These are phyloP conservation scores for Botryotinia globosa DNA, from an alignment of 2,329 filamentous ascomycete genomes.

Conservation along the genomic window DNA sequence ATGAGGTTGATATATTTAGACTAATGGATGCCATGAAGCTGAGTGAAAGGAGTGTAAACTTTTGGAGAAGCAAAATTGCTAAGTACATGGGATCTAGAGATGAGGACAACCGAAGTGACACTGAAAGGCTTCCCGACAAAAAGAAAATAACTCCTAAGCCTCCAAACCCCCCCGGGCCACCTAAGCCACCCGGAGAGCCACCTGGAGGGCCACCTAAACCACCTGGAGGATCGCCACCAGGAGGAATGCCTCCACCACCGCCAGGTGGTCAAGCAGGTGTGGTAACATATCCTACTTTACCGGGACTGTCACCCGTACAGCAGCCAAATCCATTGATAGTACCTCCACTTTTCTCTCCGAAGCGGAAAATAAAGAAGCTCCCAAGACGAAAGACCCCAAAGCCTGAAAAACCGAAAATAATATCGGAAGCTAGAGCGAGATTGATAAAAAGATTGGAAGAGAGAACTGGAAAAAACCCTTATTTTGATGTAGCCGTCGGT, in stretches of 20 bases:
- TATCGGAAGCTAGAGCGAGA: background rate
- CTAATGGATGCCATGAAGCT: conserved; percentile 6
- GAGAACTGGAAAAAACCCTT: background rate
- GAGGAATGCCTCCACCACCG: background rate
- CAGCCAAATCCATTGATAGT: background rate
- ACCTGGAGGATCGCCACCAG: background rate
- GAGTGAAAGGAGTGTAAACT: background rate
- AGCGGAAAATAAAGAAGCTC: too few species aligned
- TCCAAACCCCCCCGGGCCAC: background rate
- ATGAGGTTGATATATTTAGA: background rate
- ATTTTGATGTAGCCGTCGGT: background rate
- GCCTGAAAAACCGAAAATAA: background rate
- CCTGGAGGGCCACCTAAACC: background rate
- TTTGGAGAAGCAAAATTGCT: conserved; percentile 6
- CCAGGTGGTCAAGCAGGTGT: too few species aligned
- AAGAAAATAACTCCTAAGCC: background rate
- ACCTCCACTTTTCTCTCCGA: background rate
- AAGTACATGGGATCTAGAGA: background rate
- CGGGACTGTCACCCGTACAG: background rate
- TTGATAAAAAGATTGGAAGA: background rate
- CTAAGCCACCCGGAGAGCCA: background rate
- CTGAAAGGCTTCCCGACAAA: background rate
- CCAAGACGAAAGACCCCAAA: background rate
- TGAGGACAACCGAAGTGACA: conserved; percentile 14
- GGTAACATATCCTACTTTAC: background rate